Evolutionary conservation across 371 early-diverging fungal species (phyloP), one percentile per base, ranked within the genome.

Genomic region (Mucor piriformis): DNA sequence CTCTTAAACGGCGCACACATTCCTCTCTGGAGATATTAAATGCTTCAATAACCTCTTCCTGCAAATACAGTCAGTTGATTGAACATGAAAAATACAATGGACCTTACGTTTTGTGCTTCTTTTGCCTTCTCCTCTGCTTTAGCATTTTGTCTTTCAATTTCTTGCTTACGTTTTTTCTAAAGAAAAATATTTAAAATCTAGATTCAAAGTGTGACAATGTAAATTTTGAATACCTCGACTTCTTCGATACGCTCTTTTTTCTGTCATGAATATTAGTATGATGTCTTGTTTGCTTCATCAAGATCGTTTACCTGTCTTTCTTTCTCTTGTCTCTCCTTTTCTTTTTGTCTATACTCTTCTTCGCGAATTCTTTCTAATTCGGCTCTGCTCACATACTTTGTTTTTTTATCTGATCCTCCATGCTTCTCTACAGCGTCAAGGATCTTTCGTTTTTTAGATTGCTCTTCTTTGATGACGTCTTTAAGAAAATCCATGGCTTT

Each of bases 1-100:
- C 90, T 21, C 98, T 82, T 50, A 98, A 73, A 48, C 97, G 87
- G 47, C 89, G 86, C 42, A 90, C 70, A 0, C 93, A 84, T 60
- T 97, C 97, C 33, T 91, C 91, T 20, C 84, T 76, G n/a, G 91
- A 73, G 43, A 92, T 86, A 57, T 85, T 84, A 57, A 83, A 73
- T 1, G 79, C 66, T 35, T 81, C 83, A 12, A 64, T 63, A 6
- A 54, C 63, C 8, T 64, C 59, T 20, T 69, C 58, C 76, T 71
- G 53, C 12, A 10, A 38, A 27, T 15, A 21, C 38, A 38, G 15
- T 54, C n/a, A 12, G 54, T n/a, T 16, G 46, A 61, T 10, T 5
- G 15, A 40, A n/a, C 33, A 38, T 16, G 13, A n/a, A n/a, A n/a
- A n/a, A n/a, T n/a, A n/a, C n/a, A n/a, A 3, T 21, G 7, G 18